Conservation (phyloP, 2,329 filamentous ascomycete species). For the Ophiocordyceps sinensis region DNA sequence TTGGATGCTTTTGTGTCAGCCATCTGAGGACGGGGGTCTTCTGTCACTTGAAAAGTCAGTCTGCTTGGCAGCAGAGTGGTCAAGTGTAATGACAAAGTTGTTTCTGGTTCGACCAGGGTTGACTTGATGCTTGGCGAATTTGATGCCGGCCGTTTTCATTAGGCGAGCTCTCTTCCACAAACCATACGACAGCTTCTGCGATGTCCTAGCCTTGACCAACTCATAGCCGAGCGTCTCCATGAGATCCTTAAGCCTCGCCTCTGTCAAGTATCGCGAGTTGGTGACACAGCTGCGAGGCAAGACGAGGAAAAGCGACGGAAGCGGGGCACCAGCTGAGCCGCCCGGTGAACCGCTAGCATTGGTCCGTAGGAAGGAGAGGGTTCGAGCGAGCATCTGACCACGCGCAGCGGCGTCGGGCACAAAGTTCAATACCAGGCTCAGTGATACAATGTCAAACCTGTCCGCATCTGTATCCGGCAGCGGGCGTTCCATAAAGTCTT, state of each 20-base stretch:
- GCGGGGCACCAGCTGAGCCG: conserved; percentile 17
- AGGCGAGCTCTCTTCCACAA: conserved; percentile 49
- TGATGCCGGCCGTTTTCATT: conserved; percentile 4
- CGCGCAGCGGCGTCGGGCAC: conserved; percentile 62
- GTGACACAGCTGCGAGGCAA: conserved; percentile 74
- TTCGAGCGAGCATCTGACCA: conserved; percentile 75
- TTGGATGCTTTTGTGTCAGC: too few relatives aligned
- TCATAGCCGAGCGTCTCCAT: conserved; percentile 66
- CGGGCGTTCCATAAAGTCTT: conserved; percentile 88
- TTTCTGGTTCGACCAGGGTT: conserved; percentile 66
- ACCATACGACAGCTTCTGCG: conserved; percentile 75
- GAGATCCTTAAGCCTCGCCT: conserved; percentile 52
- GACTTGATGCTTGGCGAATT: conserved; percentile 52
- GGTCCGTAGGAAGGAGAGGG: conserved; percentile 50
- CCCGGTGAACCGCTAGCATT: conserved; percentile 4
- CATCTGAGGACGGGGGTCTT: too few relatives aligned
- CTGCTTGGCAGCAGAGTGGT: neutral
- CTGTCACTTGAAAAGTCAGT: neutral
- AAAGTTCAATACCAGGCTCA: conserved; percentile 89
- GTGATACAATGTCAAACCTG: conserved; percentile 75
- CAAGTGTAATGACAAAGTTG: conserved; percentile 75
- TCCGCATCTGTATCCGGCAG: conserved; percentile 48
- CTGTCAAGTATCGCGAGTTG: conserved; percentile 83
- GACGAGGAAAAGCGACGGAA: conserved; percentile 74
- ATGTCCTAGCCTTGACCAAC: conserved; percentile 52